Evolutionary conservation across 2,329 filamentous ascomycete species (phyloP), one percentile per base, ranked within the genome.

Genomic region (Neocatenulostroma microsporum): DNA sequence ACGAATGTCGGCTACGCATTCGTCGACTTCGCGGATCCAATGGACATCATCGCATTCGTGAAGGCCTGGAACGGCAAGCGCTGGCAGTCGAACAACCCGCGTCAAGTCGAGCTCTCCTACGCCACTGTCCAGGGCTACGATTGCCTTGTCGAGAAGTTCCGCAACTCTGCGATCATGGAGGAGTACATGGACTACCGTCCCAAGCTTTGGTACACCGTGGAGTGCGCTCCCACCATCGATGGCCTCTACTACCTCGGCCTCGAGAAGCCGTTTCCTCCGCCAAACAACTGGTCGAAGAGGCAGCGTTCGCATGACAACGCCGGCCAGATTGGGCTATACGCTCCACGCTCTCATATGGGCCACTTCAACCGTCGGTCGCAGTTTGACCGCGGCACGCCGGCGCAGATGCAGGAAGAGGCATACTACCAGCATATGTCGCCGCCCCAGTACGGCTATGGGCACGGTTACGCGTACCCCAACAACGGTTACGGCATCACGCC

Each of bases 91-190:
- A 84, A 65, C 17, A 29, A 37, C 27, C 29, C 37, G 20, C 45
- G 46, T 24, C 78, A 85, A 32, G 84, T 85, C 1, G 85, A 94
- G 59, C 78, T 96, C 29, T 94, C 88, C 0, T 98, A 96, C 60
- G 91, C 91, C n/a, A 94, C 88, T 10, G 89, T 94, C 41, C 91
- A 98, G 66, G 91, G 91, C 30, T 82, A 82, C 45, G 87, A 94
- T 55, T 89, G 85, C 46, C 71, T 96, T 0, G 77, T 95, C 5
- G 84, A 93, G 59, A 95, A 96, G 57, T 98, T 98, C 56, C 80
- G 91, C 23, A 98, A 98, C 66, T 94, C 86, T 25, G 89, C 86
- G 0, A 87, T 98, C 20, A 95, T 96, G 86, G 70, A 89, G 1
- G 88, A 96, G 62, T 75, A 79, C 9, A 70, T 77, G 1, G 78